These are phyloP conservation scores for Solanum rostratum DNA, from an alignment of 257 asterid species.

Conservation along the genomic window DNA sequence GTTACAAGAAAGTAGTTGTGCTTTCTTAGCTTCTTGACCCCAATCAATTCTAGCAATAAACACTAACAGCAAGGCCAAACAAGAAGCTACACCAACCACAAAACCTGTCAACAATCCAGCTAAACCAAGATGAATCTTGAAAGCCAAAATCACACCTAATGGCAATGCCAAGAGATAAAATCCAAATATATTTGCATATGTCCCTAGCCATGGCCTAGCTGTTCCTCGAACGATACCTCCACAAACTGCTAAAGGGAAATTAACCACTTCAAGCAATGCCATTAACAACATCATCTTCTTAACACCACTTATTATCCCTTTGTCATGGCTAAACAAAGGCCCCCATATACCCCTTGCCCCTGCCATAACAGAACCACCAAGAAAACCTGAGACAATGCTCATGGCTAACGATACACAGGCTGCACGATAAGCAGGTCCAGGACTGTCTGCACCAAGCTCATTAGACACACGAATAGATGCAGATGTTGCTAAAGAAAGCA, in stretches of 20 bases:
- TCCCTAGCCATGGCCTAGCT: slow-evolving; percentile 71
- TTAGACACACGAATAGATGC: slow-evolving; percentile 76
- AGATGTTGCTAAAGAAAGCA: slow-evolving; percentile 63
- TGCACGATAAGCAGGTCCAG: slow-evolving; percentile 30
- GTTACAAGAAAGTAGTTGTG: slow-evolving; percentile 19
- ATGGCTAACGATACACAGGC: slow-evolving; percentile 24
- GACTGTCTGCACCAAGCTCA: slow-evolving; percentile 61
- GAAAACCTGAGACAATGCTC: slow-evolving; percentile 25
- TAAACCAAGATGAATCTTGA: slow-evolving; percentile 45
- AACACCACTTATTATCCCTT: slow-evolving; percentile 32
- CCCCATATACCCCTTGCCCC: slow-evolving; percentile 64
- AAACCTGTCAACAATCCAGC: slow-evolving; percentile 67
- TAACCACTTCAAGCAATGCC: slow-evolving; percentile 59
- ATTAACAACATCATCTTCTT: slow-evolving; percentile 46
- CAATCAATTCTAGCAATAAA: slow-evolving; percentile 61
- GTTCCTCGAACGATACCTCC: slow-evolving; percentile 91
- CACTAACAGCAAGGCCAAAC: slow-evolving; percentile 48
- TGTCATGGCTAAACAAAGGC: slow-evolving; percentile 38
- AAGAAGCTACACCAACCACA: slow-evolving; percentile 48
- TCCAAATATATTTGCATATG: slow-evolving; percentile 63
- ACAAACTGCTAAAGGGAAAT: slow-evolving; percentile 72
- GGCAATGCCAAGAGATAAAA: slow-evolving; percentile 74
- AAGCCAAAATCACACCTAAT: slow-evolving; percentile 48
- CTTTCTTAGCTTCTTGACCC: slow-evolving; percentile 54
- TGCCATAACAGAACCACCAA: slow-evolving; percentile 47